Percentiles rank a stretch among this genome's conserved stretches.
Evolutionary conservation across 257 asterid species (phyloP).

Genomic region (Verbena officinalis): DNA sequence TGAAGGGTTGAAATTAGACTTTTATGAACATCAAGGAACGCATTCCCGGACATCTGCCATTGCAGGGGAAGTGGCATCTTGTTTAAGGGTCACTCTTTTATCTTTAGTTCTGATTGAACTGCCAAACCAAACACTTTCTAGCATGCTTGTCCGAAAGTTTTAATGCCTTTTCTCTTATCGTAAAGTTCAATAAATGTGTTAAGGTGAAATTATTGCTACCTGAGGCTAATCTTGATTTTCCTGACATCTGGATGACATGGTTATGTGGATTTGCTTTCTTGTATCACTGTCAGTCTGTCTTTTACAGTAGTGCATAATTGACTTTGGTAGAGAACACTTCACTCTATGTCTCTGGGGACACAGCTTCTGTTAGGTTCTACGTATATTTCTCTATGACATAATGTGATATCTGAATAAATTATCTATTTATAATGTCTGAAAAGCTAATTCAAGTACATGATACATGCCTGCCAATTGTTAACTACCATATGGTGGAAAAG

Average conservation of each 20-base stretch:
- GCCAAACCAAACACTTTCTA: constrained; percentile 4
- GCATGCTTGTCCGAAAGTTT: constrained; percentile 9
- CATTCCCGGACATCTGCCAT: background rate
- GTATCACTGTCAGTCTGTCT: background rate
- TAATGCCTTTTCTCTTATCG: background rate
- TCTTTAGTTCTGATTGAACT: background rate
- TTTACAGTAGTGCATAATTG: background rate
- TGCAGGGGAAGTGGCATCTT: background rate
- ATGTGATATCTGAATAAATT: constrained; percentile 7
- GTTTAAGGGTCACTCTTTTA: background rate
- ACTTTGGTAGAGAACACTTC: background rate
- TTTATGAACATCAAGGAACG: background rate
- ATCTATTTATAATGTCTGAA: constrained; percentile 11
- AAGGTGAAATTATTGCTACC: constrained; percentile 5
- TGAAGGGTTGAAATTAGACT: background rate
- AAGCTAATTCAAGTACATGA: constrained; percentile 22
- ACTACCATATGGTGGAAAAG: constrained; percentile 16
- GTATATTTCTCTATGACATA: background rate
- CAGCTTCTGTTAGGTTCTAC: background rate
- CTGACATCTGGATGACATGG: constrained; percentile 15
- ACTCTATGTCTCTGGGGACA: constrained; percentile 9
- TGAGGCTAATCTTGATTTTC: constrained; percentile 3
- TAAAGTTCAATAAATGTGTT: background rate
- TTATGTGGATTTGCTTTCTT: background rate
- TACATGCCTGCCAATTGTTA: constrained; percentile 10